These are phyloP conservation scores for Phytophthora tubulina DNA, from an alignment of 352 stramenopile genomes.

Conservation along the genomic window DNA sequence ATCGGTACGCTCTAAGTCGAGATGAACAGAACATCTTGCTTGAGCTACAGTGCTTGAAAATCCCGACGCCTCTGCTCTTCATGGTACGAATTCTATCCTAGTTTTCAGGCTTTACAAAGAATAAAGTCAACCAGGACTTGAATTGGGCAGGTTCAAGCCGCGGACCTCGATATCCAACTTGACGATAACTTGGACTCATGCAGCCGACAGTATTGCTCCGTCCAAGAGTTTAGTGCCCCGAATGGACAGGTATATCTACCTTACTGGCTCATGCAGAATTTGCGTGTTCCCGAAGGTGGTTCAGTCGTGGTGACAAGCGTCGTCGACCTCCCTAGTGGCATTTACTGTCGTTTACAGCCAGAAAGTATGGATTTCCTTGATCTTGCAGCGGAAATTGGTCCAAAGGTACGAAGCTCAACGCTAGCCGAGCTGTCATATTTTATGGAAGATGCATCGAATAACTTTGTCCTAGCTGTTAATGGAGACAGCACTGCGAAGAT, in stretches of 20 bases:
- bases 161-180: constrained; percentile 26
- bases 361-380: constrained; percentile 58
- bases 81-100: constrained; percentile 41
- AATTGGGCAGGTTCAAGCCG: constrained; percentile 14
- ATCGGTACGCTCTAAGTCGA: too few species aligned
- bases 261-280: constrained; percentile 80
- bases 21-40: too few species aligned
- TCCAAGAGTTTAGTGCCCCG: constrained; percentile 73
- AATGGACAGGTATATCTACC: constrained; percentile 63
- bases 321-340: constrained; percentile 43
- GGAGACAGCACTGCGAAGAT: constrained; percentile 64
- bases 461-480: constrained; percentile 49
- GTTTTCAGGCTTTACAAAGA: not conserved
- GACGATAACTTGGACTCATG: not conserved
- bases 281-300: constrained; percentile 50
- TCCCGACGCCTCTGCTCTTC: too few species aligned
- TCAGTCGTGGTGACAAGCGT: constrained; percentile 51
- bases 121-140: not conserved
- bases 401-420: constrained; percentile 47
- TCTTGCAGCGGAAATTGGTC: constrained; percentile 61
- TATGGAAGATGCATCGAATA: not conserved
- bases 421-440: not conserved
- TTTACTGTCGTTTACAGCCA: constrained; percentile 70
- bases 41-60: too few species aligned
- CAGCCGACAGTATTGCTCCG: constrained; percentile 58